These are phyloP conservation scores for Vitis riparia DNA, from an alignment of 164 flowering plant species.

Conservation along the genomic window DNA sequence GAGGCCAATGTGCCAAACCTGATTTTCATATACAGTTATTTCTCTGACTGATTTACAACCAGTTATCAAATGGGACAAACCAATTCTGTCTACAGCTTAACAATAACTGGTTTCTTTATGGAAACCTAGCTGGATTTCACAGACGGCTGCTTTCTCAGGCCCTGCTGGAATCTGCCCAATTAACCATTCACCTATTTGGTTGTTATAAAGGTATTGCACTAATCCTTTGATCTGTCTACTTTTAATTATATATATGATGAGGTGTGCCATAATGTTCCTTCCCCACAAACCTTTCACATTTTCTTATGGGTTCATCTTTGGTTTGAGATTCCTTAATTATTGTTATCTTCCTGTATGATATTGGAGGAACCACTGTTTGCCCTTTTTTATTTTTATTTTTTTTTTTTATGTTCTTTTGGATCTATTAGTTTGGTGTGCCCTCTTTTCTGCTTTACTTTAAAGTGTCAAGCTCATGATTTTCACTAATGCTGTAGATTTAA, in stretches of 20 bases:
- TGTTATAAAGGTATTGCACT: slow-evolving; percentile 1
- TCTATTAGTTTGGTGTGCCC: not conserved
- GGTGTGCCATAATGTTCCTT: slow-evolving; percentile 6
- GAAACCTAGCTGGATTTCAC: slow-evolving; percentile 15
- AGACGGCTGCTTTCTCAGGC: slow-evolving; percentile 7
- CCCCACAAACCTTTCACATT: slow-evolving; percentile 15
- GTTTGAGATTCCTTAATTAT: not conserved
- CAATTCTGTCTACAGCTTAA: not conserved
- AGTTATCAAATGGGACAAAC: not conserved
- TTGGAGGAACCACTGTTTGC: not conserved
- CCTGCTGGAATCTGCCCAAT: slow-evolving; percentile 7
- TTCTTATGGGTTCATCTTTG: not conserved
- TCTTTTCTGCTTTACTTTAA: not conserved
- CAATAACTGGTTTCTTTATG: not conserved
- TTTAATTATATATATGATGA: slow-evolving; percentile 2
- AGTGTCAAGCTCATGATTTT: not conserved
- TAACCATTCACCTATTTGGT: not conserved
- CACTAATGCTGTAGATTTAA: slow-evolving; percentile 4
- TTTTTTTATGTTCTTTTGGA: not conserved
- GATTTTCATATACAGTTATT: not conserved
- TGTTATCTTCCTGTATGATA: not conserved
- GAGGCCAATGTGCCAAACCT: slow-evolving; percentile 1
- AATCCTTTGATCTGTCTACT: slow-evolving; percentile 8
- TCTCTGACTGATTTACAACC: not conserved
- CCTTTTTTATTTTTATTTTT: not conserved